Conservation (phyloP, 1,284 basidiomycete species). For the Cutaneotrichosporon sp. region DNA sequence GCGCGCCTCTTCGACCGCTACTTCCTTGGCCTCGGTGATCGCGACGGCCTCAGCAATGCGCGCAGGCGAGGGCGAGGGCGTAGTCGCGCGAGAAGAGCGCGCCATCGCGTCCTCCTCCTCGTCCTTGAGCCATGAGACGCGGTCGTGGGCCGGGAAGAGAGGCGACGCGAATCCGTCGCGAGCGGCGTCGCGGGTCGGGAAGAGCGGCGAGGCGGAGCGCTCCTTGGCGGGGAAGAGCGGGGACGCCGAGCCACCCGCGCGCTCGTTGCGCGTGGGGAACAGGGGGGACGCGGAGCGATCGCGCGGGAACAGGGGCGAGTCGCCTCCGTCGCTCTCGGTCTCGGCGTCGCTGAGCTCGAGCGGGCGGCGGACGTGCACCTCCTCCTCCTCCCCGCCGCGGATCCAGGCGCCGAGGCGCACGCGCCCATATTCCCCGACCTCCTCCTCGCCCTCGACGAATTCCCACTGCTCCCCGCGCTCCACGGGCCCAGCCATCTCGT, state of each 20-base stretch:
- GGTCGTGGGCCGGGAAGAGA: constrained; percentile 20
- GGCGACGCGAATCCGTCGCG: constrained; percentile 17
- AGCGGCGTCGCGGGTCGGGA: constrained; percentile 16
- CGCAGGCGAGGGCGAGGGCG: constrained; percentile 14
- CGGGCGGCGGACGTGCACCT: constrained; percentile 12
- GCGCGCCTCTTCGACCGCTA: not conserved
- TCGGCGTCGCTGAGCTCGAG: constrained; percentile 11
- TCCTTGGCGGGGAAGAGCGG: constrained; percentile 18
- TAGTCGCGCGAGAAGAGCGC: constrained; percentile 9
- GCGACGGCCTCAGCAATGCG: constrained; percentile 1
- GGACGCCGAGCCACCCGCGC: constrained; percentile 7
- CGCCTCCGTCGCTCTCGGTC: not conserved
- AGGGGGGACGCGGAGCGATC: constrained; percentile 6
- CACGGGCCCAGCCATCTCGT: constrained; percentile 11
- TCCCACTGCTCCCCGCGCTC: constrained; percentile 12
- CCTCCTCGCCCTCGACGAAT: constrained; percentile 14
- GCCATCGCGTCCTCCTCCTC: constrained; percentile 5
- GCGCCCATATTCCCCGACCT: constrained; percentile 19
- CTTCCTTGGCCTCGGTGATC: not conserved
- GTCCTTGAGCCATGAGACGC: constrained; percentile 4
- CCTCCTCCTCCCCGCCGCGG: constrained; percentile 8
- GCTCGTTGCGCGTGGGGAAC: constrained; percentile 12
- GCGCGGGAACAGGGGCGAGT: constrained; percentile 22
- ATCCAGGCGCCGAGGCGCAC: constrained; percentile 19
- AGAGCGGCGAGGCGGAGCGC: constrained; percentile 24